Evolutionary conservation across 805 yeast species (phyloP).

Genomic region (Lipomyces lipofer): DNA sequence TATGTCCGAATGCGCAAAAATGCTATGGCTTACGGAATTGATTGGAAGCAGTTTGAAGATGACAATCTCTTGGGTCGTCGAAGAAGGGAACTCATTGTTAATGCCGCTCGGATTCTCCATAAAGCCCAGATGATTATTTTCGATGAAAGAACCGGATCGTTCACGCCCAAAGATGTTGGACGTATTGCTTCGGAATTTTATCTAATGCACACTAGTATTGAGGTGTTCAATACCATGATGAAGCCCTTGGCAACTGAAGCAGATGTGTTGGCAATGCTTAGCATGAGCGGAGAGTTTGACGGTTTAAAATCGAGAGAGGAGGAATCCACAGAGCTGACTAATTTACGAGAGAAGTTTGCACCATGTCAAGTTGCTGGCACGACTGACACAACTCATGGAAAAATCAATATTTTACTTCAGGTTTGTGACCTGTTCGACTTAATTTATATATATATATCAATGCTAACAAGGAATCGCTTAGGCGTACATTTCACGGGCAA

Average conservation of each 20-base stretch:
- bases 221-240: conserved; percentile 81
- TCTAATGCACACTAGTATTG: conserved; percentile 78
- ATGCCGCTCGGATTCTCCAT: conserved; percentile 83
- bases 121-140: conserved; percentile 88
- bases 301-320: conserved; percentile 86
- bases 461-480: neutral
- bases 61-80: conserved; percentile 79
- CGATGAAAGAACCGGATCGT: conserved; percentile 79
- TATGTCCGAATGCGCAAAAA: conserved; percentile 91
- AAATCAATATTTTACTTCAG: conserved; percentile 83
- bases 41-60: conserved; percentile 77
- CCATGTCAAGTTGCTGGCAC: conserved; percentile 85
- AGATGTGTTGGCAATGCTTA: conserved; percentile 80
- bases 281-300: conserved; percentile 93
- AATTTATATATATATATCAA: neutral
- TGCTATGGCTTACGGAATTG: conserved; percentile 89
- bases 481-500: conserved; percentile 76
- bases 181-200: conserved; percentile 94
- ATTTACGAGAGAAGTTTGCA: conserved; percentile 49
- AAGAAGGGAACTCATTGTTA: conserved; percentile 71
- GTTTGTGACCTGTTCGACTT: neutral
- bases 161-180: conserved; percentile 85
- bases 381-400: conserved; percentile 73
- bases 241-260: conserved; percentile 89
- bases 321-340: conserved; percentile 71